Conservation (phyloP, 495 filamentous ascomycete species). For the Lophiotrema nucula region DNA sequence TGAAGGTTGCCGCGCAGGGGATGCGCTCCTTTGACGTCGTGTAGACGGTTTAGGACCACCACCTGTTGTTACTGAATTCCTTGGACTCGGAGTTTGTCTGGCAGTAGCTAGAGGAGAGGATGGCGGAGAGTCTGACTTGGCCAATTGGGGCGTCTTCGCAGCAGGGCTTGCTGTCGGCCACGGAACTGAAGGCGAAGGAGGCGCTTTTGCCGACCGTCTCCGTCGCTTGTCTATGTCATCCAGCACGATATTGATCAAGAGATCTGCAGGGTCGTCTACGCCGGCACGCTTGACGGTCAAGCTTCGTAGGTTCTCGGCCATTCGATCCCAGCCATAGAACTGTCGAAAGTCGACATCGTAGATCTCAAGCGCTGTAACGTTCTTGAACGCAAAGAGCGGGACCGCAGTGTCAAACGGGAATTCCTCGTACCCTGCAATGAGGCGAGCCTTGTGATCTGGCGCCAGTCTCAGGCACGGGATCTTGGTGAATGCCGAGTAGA, state of each 20-base stretch:
- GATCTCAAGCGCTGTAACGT: constrained; percentile 87
- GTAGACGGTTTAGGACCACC: constrained; percentile 37
- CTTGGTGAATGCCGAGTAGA: constrained; percentile 98
- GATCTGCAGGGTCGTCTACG: constrained; percentile 85
- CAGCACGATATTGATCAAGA: constrained; percentile 86
- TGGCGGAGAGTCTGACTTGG: constrained; percentile 59
- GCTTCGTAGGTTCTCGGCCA: constrained; percentile 87
- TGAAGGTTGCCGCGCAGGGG: constrained; percentile 71
- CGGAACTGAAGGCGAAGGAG: constrained; percentile 69
- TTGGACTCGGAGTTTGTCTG: constrained; percentile 42
- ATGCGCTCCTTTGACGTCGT: constrained; percentile 67
- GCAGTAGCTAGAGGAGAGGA: constrained; percentile 61
- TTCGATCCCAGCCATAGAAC: constrained; percentile 92
- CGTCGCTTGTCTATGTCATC: constrained; percentile 94
- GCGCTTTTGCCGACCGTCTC: constrained; percentile 79
- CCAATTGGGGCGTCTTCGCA: constrained; percentile 55
- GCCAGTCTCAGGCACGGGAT: constrained; percentile 86
- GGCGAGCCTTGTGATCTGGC: constrained; percentile 81
- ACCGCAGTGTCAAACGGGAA: constrained; percentile 99
- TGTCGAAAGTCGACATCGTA: constrained; percentile 93
- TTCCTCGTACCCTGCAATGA: constrained; percentile 92
- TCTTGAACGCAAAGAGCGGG: constrained; percentile 92
- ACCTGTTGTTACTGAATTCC: constrained; percentile 47
- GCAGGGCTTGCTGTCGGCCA: constrained; percentile 64
- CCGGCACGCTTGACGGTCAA: constrained; percentile 84